Conservation (phyloP, 352 stramenopile genomes). For the Plasmopara halstedii region DNA sequence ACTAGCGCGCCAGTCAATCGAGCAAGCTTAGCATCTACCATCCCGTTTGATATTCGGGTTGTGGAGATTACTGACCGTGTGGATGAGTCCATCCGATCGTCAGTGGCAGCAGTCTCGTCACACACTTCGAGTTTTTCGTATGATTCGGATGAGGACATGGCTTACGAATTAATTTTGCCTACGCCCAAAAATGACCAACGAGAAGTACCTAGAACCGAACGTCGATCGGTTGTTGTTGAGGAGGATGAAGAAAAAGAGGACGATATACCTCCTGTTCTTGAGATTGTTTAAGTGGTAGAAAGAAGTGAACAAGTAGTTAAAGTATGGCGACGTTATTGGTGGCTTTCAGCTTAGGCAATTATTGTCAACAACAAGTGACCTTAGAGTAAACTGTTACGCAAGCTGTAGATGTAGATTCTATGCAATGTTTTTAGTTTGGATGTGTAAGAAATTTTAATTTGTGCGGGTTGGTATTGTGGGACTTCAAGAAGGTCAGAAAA, state of each 20-base stretch:
- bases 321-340: no score
- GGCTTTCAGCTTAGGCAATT: no score
- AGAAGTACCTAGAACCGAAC: background rate
- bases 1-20: conserved; percentile 4
- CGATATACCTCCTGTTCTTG: conserved; percentile 5
- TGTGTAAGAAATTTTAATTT: no score
- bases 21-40: conserved; percentile 10
- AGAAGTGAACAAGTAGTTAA: no score
- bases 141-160: conserved; percentile 21
- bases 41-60: conserved; percentile 40
- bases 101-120: background rate
- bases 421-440: no score
- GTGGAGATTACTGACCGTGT: conserved; percentile 37
- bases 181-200: conserved; percentile 17
- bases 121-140: conserved; percentile 9
- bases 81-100: conserved; percentile 15
- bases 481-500: no score
- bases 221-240: conserved; percentile 15
- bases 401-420: no score
- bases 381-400: no score
- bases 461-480: no score
- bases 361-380: no score
- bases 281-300: conserved; percentile 12
- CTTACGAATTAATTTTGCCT: conserved; percentile 25
- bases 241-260: conserved; percentile 32